Conservation (phyloP, 441 rosid species). For the Pelargonium exstipulatum region DNA sequence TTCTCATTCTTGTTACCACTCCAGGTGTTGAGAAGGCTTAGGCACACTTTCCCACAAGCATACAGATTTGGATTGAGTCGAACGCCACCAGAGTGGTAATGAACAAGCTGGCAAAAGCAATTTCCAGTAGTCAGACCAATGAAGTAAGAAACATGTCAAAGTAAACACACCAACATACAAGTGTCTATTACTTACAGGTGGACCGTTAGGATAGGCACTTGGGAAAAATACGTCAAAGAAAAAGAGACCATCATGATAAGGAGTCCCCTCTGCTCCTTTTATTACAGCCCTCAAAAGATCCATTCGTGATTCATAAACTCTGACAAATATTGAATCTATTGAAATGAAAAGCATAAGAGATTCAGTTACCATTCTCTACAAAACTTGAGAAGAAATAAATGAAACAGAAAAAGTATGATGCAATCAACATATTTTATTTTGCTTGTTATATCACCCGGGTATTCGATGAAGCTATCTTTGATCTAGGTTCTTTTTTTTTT, state of each 20-base stretch:
- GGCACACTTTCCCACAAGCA: slow-evolving; percentile 96
- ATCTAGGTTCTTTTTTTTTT: no score
- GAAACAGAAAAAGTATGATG: no score
- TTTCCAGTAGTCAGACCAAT: slow-evolving; percentile 22
- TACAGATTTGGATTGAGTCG: slow-evolving; percentile 91
- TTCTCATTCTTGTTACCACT: slow-evolving; percentile 92
- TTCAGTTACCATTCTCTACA: not conserved
- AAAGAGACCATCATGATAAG: slow-evolving; percentile 92
- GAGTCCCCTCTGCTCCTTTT: slow-evolving; percentile 87
- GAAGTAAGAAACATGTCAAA: slow-evolving; percentile 9
- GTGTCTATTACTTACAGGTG: slow-evolving; percentile 53
- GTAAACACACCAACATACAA: slow-evolving; percentile 11
- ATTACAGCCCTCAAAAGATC: slow-evolving; percentile 90
- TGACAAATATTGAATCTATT: slow-evolving; percentile 72
- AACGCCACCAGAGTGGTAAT: slow-evolving; percentile 98
- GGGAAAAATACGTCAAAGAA: slow-evolving; percentile 88
- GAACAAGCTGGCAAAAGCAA: slow-evolving; percentile 54
- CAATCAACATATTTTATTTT: no score
- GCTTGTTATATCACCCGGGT: no score
- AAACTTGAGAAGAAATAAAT: not conserved
- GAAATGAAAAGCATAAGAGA: slow-evolving; percentile 18
- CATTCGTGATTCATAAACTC: slow-evolving; percentile 87
- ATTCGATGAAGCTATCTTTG: no score
- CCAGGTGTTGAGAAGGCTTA: slow-evolving; percentile 98
- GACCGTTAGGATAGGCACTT: slow-evolving; percentile 52